A percentile compares a stretch with the other conserved stretches of the same genome.
These are phyloP conservation scores for Stygiomarasmius scandens DNA, from an alignment of 1,284 basidiomycete genomes.

Conservation along the genomic window DNA sequence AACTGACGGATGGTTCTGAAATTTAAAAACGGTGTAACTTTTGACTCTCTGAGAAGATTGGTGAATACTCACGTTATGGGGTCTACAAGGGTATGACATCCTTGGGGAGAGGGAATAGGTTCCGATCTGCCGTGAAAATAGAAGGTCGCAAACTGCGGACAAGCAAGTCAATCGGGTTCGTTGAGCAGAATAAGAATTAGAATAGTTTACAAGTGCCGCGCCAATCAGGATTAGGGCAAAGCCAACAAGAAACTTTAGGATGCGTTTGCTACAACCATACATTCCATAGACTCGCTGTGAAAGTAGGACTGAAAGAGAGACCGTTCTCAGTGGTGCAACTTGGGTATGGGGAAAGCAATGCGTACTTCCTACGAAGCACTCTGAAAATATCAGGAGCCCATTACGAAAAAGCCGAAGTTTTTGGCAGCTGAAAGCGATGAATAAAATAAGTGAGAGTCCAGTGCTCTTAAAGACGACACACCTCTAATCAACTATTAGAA, in stretches of 20 bases:
- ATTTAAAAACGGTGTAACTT: not conserved
- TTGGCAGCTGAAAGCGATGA: conserved; percentile 1
- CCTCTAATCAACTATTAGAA: not conserved
- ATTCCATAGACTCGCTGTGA: conserved; percentile 20
- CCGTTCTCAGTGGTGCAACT: not conserved
- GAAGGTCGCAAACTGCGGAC: conserved; percentile 6
- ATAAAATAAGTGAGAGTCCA: not conserved
- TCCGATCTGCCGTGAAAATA: not conserved
- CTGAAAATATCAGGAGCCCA: conserved; percentile 1
- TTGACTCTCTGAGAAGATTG: not conserved
- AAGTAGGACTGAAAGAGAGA: conserved; percentile 15
- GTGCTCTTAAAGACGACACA: not conserved
- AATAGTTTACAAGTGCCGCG: not conserved
- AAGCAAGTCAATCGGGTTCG: not conserved
- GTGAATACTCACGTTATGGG: conserved; percentile 11
- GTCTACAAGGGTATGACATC: conserved; percentile 18
- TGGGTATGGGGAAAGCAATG: not conserved
- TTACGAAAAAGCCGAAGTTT: conserved; percentile 9
- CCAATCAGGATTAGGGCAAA: conserved; percentile 1
- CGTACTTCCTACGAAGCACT: conserved; percentile 7
- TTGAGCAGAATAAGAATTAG: not conserved
- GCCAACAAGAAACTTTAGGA: conserved; percentile 13
- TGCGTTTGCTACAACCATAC: conserved; percentile 14
- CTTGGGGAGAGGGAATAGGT: not conserved
- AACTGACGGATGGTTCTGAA: conserved; percentile 10